Conservation (phyloP, 805 yeast species). For the Schwanniomyces vanrijiae region DNA sequence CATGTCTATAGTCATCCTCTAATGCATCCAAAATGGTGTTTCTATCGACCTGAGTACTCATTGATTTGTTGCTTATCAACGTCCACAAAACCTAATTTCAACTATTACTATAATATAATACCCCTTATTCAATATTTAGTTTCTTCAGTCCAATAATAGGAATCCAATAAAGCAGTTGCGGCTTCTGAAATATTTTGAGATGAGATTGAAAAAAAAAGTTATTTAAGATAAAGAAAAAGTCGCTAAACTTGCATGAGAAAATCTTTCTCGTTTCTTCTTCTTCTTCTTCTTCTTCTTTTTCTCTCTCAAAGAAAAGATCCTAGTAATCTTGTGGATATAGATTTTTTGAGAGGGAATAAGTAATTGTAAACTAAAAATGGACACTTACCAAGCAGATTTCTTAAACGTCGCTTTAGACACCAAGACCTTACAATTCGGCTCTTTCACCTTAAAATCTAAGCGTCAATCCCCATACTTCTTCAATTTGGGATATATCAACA, state of each 20-base stretch:
- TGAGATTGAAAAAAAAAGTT: neutral
- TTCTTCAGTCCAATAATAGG: neutral
- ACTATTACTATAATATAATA: too few species aligned
- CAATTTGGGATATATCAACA: conserved; percentile 86
- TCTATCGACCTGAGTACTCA: conserved; percentile 15
- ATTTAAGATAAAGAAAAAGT: neutral
- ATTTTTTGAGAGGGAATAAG: neutral
- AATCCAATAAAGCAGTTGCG: neutral
- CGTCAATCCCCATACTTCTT: conserved; percentile 95
- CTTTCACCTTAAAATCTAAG: conserved; percentile 88
- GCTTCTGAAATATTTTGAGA: neutral
- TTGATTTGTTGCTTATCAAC: neutral
- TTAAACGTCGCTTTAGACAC: conserved; percentile 80
- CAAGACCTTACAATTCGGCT: conserved; percentile 83
- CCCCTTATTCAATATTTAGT: too few species aligned
- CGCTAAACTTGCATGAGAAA: neutral
- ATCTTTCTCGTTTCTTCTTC: conserved; percentile 2
- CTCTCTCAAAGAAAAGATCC: conserved; percentile 3
- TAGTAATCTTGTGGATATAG: neutral
- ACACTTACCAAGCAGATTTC: conserved; percentile 60
- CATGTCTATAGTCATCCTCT: conserved; percentile 52
- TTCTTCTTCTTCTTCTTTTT: conserved; percentile 2
- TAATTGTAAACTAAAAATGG: conserved; percentile 23
- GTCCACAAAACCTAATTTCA: neutral
- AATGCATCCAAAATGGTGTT: conserved; percentile 27